Evolutionary conservation across 1,284 basidiomycete species (phyloP).

Genomic region (Naganishia sp.): DNA sequence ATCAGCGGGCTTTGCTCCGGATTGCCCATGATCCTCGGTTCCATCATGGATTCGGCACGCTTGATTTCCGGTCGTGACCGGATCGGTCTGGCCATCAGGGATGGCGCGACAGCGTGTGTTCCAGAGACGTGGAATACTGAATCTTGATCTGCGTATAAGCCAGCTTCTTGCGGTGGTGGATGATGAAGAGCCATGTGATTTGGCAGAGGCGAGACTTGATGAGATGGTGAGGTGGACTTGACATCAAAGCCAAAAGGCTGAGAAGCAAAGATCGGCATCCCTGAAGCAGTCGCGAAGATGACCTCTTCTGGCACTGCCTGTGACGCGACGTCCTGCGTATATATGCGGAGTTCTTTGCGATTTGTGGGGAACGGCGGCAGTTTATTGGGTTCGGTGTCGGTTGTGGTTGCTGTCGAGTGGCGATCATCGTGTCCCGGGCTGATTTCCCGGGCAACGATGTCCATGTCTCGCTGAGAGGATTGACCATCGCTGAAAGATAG

Average conservation of each 20-base stretch:
- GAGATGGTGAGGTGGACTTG: slow-evolving; percentile 4
- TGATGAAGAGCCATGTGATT: slow-evolving; percentile 7
- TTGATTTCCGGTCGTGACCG: slow-evolving; percentile 13
- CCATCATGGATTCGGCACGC: slow-evolving; percentile 27
- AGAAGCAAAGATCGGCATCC: background rate
- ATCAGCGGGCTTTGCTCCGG: slow-evolving; percentile 11
- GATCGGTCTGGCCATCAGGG: background rate
- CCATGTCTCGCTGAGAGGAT: too few species aligned
- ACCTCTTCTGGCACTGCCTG: slow-evolving; percentile 1
- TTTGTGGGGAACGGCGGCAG: background rate
- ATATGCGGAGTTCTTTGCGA: slow-evolving; percentile 15
- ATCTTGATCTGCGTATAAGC: slow-evolving; percentile 2
- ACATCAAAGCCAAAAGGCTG: slow-evolving; percentile 1
- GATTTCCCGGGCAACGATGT: too few species aligned
- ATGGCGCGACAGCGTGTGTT: slow-evolving; percentile 1
- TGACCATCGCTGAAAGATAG: too few species aligned
- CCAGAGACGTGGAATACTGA: slow-evolving; percentile 17
- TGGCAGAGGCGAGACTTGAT: background rate
- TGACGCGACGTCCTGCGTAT: slow-evolving; percentile 3
- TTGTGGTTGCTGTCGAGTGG: too few species aligned
- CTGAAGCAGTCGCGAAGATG: slow-evolving; percentile 11
- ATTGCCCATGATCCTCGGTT: slow-evolving; percentile 20
- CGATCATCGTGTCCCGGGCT: too few species aligned
- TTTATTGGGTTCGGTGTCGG: too few species aligned
- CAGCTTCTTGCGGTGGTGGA: background rate